A percentile compares a stretch with the other conserved stretches of the same genome.
phyloP scores from a whole-genome alignment of 2,329 filamentous ascomycete species.

The Sporothrix inflata region DNA sequence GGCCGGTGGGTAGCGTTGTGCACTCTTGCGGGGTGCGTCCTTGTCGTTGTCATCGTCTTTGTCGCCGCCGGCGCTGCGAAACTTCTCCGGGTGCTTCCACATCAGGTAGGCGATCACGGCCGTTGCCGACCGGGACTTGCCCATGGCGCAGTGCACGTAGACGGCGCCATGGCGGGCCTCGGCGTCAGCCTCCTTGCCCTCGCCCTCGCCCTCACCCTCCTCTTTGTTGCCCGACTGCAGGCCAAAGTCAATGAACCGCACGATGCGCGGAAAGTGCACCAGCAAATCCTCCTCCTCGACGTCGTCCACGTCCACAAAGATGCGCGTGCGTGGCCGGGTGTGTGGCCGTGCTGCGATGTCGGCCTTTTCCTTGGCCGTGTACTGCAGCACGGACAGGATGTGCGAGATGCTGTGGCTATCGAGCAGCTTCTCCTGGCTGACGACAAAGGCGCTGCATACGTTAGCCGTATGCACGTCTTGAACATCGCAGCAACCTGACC shows the following conservation, averaged over 20 bases:
- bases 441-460: constrained; percentile 80
- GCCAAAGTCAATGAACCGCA: constrained; percentile 69
- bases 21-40: neutral
- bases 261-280: constrained; percentile 75
- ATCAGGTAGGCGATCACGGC: constrained; percentile 85
- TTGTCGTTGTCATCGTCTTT: constrained; percentile 35
- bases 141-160: constrained; percentile 81
- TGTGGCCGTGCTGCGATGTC: constrained; percentile 52
- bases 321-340: constrained; percentile 34
- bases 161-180: constrained; percentile 45
- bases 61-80: constrained; percentile 42
- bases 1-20: constrained; percentile 42
- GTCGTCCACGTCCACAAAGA: constrained; percentile 79
- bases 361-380: constrained; percentile 45
- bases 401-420: constrained; percentile 80
- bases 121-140: constrained; percentile 89
- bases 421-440: constrained; percentile 68
- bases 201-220: constrained; percentile 39
- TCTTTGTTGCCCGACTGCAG: neutral
- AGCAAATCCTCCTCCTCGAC: constrained; percentile 86
- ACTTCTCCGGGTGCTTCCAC: constrained; percentile 62
- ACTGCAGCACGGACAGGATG: constrained; percentile 75
- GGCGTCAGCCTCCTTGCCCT: neutral
- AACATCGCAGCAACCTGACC: no score
- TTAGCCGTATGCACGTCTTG: no score